Percentiles rank a stretch among this genome's conserved stretches.
phyloP scores from a whole-genome alignment of 139 green algal species.

The Chlamydomonas sp. region DNA sequence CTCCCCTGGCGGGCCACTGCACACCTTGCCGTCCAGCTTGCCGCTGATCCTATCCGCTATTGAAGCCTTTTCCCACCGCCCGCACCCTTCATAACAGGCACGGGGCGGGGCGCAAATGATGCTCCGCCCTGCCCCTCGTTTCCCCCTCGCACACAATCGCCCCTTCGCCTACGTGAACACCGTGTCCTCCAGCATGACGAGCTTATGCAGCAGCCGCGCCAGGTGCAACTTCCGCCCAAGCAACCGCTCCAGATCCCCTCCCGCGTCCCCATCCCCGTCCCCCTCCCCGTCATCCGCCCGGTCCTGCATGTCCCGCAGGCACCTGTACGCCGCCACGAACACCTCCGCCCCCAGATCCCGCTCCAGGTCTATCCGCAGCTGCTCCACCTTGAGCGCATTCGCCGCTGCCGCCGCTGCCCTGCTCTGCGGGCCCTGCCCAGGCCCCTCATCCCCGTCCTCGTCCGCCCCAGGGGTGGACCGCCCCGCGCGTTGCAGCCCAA shows the following conservation, averaged over 20 bases:
- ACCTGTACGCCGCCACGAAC: slow-evolving; percentile 46
- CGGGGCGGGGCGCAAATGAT: no score
- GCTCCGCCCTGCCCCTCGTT: no score
- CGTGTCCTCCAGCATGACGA: slow-evolving; percentile 42
- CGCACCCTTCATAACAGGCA: no score
- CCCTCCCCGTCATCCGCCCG: slow-evolving; percentile 3
- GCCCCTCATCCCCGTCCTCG: background rate
- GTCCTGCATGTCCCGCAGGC: slow-evolving; percentile 21
- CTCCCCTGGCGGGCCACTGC: no score
- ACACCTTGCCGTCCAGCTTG: no score
- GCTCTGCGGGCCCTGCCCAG: background rate
- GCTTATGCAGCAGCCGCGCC: slow-evolving; percentile 34
- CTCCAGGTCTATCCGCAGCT: slow-evolving; percentile 61
- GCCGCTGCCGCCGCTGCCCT: slow-evolving; percentile 4
- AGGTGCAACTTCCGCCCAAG: slow-evolving; percentile 37
- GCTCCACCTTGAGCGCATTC: slow-evolving; percentile 38
- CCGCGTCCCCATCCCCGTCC: background rate
- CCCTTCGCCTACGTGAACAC: slow-evolving; percentile 19
- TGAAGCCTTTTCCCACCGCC: no score
- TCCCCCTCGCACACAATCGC: no score
- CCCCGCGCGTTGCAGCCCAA: no score
- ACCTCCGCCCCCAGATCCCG: slow-evolving; percentile 53
- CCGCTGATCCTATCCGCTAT: no score
- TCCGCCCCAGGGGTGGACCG: background rate
- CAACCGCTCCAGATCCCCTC: slow-evolving; percentile 11